Conservation (phyloP, 805 yeast genomes). For the Starmerella sp. region DNA sequence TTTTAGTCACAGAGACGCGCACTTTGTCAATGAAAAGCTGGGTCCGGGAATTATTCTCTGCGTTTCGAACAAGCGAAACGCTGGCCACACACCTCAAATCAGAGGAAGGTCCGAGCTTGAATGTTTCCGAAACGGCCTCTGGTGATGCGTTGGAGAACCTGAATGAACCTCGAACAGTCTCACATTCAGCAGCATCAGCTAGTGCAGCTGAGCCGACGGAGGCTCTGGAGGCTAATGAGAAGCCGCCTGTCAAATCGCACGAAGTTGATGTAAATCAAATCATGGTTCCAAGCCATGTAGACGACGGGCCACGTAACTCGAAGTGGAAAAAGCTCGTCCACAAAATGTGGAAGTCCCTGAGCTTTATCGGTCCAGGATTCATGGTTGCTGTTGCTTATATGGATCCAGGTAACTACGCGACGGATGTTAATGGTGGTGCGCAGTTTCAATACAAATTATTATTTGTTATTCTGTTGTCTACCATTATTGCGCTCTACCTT, state of each 20-base stretch:
- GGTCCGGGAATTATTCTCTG: not conserved
- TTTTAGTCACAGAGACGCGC: not conserved
- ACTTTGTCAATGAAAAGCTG: not conserved
- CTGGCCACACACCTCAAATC: not conserved
- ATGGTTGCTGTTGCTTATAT: constrained; percentile 92
- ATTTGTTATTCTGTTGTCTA: constrained; percentile 68
- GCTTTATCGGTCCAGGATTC: constrained; percentile 86
- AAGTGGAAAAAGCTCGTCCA: not conserved
- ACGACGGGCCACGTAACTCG: not conserved
- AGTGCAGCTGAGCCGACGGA: not conserved
- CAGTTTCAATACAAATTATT: constrained; percentile 68
- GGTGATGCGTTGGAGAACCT: not conserved
- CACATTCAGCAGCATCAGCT: not conserved
- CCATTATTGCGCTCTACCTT: constrained; percentile 74
- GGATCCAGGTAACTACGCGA: constrained; percentile 96
- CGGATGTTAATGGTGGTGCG: constrained; percentile 91
- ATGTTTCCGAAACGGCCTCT: not conserved
- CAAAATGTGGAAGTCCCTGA: constrained; percentile 37
- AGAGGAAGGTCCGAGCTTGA: not conserved
- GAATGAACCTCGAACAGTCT: not conserved
- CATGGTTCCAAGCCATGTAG: not conserved
- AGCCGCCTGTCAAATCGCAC: not conserved
- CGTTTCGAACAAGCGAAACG: not conserved
- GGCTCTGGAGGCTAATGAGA: not conserved
- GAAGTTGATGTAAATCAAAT: not conserved